Evolutionary conservation across 2,329 filamentous ascomycete species (phyloP), one percentile per base, ranked within the genome.

Genomic region (Arthrobotrys pseudoclavata): DNA sequence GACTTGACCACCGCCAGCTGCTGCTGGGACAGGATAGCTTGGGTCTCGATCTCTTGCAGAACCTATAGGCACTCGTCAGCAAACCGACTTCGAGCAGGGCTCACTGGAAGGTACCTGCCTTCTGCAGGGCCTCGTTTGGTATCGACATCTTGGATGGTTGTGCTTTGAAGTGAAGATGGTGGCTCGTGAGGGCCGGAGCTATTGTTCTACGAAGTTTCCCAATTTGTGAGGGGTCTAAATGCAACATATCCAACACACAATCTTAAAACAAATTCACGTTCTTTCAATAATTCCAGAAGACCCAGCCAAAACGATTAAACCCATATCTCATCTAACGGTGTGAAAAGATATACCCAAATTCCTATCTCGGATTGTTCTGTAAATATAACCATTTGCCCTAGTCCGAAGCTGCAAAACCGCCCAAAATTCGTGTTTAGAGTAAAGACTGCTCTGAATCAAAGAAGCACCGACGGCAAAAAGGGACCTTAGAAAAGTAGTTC

Each of bases 81-180:
- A 26, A 45, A 40, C 37, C n/a, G 12, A 18, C 60, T 47, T 31
- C 10, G 57, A 13, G 1, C 5, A 10, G 18, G 7, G n/a, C 15
- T 37, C 12, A 24, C 20, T 34, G n/a, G 57, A 37, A 50, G 22
- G 42, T n/a, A 60, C 84, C 79, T 83, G 95, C 95, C 91, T 97
- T 97, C 84, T 97, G 92, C 80, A 98, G 87, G 75, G 94, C 94
- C 86, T 97, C 93, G 82, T 96, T 97, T 67, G 94, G 91, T 81
- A 98, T 96, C 68, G 95, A 93, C 95, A 98, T 97, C 63, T 82
- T 88, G 82, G 74, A 60, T 53, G 24, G 52, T 63, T 45, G 72
- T 62, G 4, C 9, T 75, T 57, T 52, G 34, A 60, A 40, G 15
- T 20, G 34, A 50, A 24, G 31, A 53, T 48, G 57, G 26, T 42